Conservation (phyloP, 2,329 filamentous ascomycete species). For the Fusarium virguliforme region DNA sequence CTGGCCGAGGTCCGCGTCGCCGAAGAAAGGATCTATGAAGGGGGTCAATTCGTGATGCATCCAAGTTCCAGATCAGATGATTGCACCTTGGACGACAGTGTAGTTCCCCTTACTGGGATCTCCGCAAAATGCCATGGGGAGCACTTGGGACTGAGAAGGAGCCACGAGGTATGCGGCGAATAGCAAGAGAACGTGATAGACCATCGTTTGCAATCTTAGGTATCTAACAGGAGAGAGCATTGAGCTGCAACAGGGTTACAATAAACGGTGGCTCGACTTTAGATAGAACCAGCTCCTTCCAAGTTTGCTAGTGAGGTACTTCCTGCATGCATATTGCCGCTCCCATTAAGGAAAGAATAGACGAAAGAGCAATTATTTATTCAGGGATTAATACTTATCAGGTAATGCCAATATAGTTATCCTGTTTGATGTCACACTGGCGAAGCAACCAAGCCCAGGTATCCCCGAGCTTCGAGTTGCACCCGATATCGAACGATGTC, state of each 20-base stretch:
- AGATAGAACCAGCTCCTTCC: not conserved
- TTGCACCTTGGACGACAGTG: constrained; percentile 34
- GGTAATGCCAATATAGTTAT: not conserved
- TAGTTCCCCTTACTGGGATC: constrained; percentile 26
- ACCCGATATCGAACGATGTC: no score
- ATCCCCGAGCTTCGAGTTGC: not conserved
- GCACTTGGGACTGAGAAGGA: not conserved
- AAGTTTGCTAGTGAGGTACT: not conserved
- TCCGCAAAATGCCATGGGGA: constrained; percentile 10
- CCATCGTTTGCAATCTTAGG: not conserved
- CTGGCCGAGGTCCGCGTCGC: constrained; percentile 36
- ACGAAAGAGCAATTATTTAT: no score
- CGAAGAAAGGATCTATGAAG: constrained; percentile 37
- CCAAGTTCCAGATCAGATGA: not conserved
- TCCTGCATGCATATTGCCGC: not conserved
- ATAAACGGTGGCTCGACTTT: not conserved
- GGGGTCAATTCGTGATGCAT: not conserved
- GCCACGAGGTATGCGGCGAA: not conserved
- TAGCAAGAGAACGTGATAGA: not conserved
- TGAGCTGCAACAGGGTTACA: no score
- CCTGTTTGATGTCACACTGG: not conserved
- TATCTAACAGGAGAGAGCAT: not conserved
- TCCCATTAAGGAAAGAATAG: not conserved
- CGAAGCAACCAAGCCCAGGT: not conserved
- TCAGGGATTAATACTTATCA: not conserved